Conservation (phyloP, 164 flowering plant genomes). For the Stephania yunnanensis region DNA sequence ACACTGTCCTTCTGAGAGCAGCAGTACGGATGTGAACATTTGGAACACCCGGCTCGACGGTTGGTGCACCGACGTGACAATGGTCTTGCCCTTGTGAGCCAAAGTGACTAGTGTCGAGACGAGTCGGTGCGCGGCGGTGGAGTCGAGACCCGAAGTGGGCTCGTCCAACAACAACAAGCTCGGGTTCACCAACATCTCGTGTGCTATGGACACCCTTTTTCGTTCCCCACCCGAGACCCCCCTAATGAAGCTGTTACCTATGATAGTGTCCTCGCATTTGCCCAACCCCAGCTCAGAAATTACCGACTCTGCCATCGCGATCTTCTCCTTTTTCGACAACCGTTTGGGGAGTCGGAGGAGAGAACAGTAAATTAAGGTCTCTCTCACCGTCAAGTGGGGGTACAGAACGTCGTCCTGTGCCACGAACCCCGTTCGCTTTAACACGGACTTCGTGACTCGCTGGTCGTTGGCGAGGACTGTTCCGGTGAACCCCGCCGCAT, state of each 20-base stretch:
- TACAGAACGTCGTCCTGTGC: conserved; percentile 83
- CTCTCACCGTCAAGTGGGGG: conserved; percentile 82
- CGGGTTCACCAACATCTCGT: conserved; percentile 83
- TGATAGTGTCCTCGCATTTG: conserved; percentile 63
- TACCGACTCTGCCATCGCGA: conserved; percentile 50
- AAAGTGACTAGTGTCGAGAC: conserved; percentile 40
- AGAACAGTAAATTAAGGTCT: conserved; percentile 69
- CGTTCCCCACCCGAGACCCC: conserved; percentile 92
- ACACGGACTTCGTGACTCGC: conserved; percentile 26
- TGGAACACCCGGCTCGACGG: conserved; percentile 82
- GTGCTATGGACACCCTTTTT: conserved; percentile 75
- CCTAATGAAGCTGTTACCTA: conserved; percentile 61
- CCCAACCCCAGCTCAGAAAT: conserved; percentile 59
- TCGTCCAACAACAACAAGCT: conserved; percentile 75
- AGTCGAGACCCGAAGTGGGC: conserved; percentile 87
- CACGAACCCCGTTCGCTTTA: conserved; percentile 65
- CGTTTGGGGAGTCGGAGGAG: conserved; percentile 52
- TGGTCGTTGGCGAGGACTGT: conserved; percentile 48
- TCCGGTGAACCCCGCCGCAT: conserved; percentile 44
- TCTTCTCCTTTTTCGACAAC: conserved; percentile 35
- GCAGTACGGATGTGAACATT: conserved; percentile 62
- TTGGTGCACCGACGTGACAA: conserved; percentile 80
- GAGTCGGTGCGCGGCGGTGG: conserved; percentile 74
- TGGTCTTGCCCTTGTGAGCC: conserved; percentile 71
- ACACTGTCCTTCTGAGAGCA: conserved; percentile 63